Evolutionary conservation across 169 alveolate genomes (phyloP).

Genomic region (Eimeria maxima): DNA sequence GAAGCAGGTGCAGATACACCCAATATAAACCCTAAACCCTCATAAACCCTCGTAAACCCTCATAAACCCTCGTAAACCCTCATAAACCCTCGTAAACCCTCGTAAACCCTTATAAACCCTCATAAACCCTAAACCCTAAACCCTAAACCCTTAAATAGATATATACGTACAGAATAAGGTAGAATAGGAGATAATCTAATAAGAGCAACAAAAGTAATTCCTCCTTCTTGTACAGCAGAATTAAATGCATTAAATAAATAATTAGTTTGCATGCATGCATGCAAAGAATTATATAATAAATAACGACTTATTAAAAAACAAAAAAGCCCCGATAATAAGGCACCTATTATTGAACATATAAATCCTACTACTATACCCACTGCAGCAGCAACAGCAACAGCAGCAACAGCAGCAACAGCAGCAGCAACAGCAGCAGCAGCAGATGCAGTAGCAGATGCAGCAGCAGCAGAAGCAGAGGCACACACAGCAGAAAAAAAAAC

Average conservation of each 20-base stretch:
- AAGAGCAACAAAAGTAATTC: conserved; percentile 71
- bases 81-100: not conserved
- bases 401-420: not conserved
- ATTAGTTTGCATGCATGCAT: not conserved
- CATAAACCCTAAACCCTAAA: conserved; percentile 8
- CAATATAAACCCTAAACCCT: not conserved
- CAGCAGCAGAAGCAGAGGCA: not conserved
- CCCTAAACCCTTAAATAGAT: too few species aligned
- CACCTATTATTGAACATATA: not conserved
- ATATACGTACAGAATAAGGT: conserved; percentile 61
- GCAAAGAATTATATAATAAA: conserved; percentile 2
- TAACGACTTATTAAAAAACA: conserved; percentile 33
- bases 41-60: too few species aligned
- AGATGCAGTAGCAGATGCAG: not conserved
- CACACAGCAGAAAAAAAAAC: not conserved
- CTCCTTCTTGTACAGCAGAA: conserved; percentile 77
- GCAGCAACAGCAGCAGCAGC: not conserved
- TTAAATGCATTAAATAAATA: conserved; percentile 36
- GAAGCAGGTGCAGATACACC: not conserved
- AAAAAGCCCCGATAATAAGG: conserved; percentile 9
- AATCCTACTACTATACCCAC: conserved; percentile 48
- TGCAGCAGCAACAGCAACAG: not conserved
- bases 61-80: not conserved
- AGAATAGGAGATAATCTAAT: conserved; percentile 76
- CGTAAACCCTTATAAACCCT: not conserved